These are phyloP conservation scores for Cryptococcus depauperatus DNA, from an alignment of 1,284 basidiomycete species.

Conservation along the genomic window DNA sequence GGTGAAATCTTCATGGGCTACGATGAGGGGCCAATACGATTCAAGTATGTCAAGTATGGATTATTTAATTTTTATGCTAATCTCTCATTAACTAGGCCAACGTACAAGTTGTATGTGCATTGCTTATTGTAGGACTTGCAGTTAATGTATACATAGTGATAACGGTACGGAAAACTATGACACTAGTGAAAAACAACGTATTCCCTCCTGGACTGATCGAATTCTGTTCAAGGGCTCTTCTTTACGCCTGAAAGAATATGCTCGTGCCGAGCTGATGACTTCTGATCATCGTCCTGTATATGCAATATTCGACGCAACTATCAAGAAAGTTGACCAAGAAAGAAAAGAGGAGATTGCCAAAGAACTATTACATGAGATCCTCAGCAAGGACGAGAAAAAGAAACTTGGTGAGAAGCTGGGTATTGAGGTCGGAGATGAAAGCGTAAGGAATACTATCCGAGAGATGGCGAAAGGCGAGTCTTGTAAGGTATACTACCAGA, in stretches of 20 bases:
- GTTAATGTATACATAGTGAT: conserved; percentile 37
- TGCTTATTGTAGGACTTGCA: not conserved
- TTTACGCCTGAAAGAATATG: conserved; percentile 40
- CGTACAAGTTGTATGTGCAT: conserved; percentile 44
- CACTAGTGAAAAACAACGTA: conserved; percentile 88
- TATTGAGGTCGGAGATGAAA: conserved; percentile 9
- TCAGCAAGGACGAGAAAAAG: conserved; percentile 2
- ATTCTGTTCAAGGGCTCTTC: conserved; percentile 70
- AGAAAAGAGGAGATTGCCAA: conserved; percentile 65
- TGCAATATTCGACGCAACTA: conserved; percentile 66
- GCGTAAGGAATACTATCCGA: conserved; percentile 19
- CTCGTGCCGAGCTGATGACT: conserved; percentile 67
- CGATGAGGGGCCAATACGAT: conserved; percentile 77
- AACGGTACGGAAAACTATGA: conserved; percentile 72
- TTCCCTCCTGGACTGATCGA: conserved; percentile 98
- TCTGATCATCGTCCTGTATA: conserved; percentile 97
- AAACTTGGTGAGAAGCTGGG: conserved; percentile 16
- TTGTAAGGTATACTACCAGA: conserved; percentile 1
- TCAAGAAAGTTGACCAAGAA: conserved; percentile 66
- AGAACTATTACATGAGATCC: conserved; percentile 42
- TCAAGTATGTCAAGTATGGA: conserved; percentile 45
- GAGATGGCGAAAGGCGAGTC: conserved; percentile 19
- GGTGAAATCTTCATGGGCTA: conserved; percentile 72
- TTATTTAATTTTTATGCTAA: conserved; percentile 24
- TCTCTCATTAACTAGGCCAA: conserved; percentile 25